Percentiles rank a stretch among this genome's conserved stretches.
These are phyloP conservation scores for Aspergillus puulaauensis DNA, from an alignment of 2,329 filamentous ascomycete genomes.

Conservation along the genomic window DNA sequence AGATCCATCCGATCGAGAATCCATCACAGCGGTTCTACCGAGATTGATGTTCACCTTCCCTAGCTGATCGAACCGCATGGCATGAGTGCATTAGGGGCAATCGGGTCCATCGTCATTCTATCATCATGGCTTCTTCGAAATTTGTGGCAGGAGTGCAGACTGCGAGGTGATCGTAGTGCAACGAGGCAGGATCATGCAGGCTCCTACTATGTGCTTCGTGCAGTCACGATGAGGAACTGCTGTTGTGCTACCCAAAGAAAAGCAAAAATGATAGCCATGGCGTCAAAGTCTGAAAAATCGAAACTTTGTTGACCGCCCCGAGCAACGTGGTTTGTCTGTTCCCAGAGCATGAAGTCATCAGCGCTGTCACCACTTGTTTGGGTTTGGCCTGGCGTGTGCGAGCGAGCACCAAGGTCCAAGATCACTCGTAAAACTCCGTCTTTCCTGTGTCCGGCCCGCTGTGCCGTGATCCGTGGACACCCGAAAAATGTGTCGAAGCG, in stretches of 20 bases:
- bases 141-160: neutral
- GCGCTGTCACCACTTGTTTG: neutral
- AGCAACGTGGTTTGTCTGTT: neutral
- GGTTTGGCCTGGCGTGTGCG: neutral
- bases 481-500: neutral
- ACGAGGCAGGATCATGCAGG: neutral
- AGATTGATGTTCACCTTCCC: neutral
- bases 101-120: neutral
- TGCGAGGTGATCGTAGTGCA: neutral
- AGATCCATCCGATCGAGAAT: neutral
- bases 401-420: neutral
- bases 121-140: neutral
- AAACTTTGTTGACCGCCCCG: constrained; percentile 3
- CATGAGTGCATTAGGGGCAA: neutral
- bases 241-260: neutral
- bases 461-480: neutral
- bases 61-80: neutral
- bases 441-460: neutral
- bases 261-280: neutral
- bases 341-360: neutral
- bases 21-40: neutral
- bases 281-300: neutral
- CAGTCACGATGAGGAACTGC: neutral
- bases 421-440: neutral
- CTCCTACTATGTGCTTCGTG: neutral